A percentile compares a stretch with the other conserved stretches of the same genome.
Evolutionary conservation across 805 yeast species (phyloP).

Genomic region (Ogataea degrootiae): DNA sequence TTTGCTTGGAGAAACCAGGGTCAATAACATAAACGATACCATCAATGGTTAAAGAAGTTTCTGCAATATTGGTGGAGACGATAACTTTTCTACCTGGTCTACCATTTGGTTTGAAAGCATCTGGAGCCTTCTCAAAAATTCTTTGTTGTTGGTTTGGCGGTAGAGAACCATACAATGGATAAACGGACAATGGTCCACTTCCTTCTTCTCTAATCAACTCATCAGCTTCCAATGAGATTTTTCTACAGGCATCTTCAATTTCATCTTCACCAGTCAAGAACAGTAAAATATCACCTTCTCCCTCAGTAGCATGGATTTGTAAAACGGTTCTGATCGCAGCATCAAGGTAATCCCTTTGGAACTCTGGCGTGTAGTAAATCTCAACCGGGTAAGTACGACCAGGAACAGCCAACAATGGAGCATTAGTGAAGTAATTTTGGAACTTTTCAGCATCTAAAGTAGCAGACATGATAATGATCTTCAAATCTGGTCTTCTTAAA

Average conservation of each 20-base stretch:
- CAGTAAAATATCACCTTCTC: constrained; percentile 81
- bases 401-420: constrained; percentile 93
- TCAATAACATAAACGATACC: constrained; percentile 97
- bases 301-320: constrained; percentile 96
- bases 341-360: constrained; percentile 90
- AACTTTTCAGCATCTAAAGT: constrained; percentile 96
- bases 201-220: constrained; percentile 83
- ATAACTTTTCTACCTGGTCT: constrained; percentile 94
- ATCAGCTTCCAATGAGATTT: constrained; percentile 82
- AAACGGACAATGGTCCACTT: constrained; percentile 84
- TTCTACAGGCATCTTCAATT: constrained; percentile 94
- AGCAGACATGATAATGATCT: constrained; percentile 94
- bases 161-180: constrained; percentile 92
- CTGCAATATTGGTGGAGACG: constrained; percentile 93
- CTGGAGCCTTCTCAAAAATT: constrained; percentile 89
- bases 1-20: constrained; percentile 95
- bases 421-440: constrained; percentile 82
- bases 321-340: constrained; percentile 93
- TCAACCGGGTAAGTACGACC: constrained; percentile 98
- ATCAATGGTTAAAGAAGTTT: constrained; percentile 94
- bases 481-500: constrained; percentile 76
- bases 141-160: constrained; percentile 95
- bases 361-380: constrained; percentile 94
- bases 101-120: constrained; percentile 64
- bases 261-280: constrained; percentile 97